Evolutionary conservation across 1,139 yeast species (phyloP).

Genomic region (Diutina scorzettiae): DNA sequence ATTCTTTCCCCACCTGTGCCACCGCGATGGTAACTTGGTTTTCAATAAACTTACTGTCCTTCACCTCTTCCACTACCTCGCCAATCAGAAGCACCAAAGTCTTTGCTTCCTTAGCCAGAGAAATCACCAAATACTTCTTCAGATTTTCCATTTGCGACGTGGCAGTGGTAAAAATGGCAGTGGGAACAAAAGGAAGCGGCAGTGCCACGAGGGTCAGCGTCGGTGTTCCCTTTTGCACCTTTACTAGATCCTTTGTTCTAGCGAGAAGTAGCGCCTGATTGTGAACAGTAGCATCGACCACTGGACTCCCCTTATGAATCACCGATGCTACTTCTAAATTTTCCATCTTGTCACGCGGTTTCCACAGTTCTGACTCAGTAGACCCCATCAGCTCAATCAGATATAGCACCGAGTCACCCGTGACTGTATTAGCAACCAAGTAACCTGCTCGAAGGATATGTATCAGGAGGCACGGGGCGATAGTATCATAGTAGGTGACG

Average conservation of each 20-base stretch:
- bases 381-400: slow-evolving; percentile 71
- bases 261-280: slow-evolving; percentile 21
- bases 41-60: slow-evolving; percentile 47
- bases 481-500: slow-evolving; percentile 57
- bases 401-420: slow-evolving; percentile 51
- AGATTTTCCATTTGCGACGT: slow-evolving; percentile 27
- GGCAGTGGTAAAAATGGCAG: slow-evolving; percentile 50
- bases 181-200: slow-evolving; percentile 56
- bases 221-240: slow-evolving; percentile 47
- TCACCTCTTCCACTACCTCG: slow-evolving; percentile 68
- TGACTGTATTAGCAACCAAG: slow-evolving; percentile 53
- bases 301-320: slow-evolving; percentile 44
- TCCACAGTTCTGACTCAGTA: slow-evolving; percentile 21
- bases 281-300: slow-evolving; percentile 36
- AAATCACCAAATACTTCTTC: slow-evolving; percentile 57
- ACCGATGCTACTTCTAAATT: slow-evolving; percentile 51
- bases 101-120: slow-evolving; percentile 23
- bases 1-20: slow-evolving; percentile 51
- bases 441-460: slow-evolving; percentile 66
- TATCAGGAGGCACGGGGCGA: slow-evolving; percentile 44
- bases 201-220: slow-evolving; percentile 57
- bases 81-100: slow-evolving; percentile 71
- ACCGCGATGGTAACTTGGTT: slow-evolving; percentile 56
- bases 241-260: slow-evolving; percentile 22
- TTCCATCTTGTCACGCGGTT: slow-evolving; percentile 21